Percentiles rank a stretch among this genome's conserved stretches.
Evolutionary conservation across 1,284 basidiomycete genomes (phyloP).

Genomic region (Blastosporella zonata): DNA sequence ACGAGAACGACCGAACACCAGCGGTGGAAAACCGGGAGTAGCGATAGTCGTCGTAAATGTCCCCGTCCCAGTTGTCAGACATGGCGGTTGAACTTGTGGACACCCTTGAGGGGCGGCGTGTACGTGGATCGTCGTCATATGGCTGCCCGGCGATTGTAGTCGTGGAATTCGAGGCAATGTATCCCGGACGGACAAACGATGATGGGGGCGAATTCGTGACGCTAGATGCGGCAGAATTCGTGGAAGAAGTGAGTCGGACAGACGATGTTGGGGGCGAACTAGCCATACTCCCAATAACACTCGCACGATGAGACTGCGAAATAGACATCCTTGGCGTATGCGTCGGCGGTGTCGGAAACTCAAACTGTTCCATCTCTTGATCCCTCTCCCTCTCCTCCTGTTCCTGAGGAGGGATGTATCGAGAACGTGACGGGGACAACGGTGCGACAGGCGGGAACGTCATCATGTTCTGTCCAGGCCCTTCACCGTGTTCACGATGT

Average conservation of each 20-base stretch:
- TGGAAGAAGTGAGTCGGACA: not conserved
- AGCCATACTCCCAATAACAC: not conserved
- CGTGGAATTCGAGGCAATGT: not conserved
- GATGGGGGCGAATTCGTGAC: not conserved
- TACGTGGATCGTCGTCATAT: not conserved
- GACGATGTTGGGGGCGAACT: not conserved
- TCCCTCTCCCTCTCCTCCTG: not conserved
- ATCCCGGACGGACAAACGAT: not conserved
- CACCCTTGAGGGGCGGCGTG: slow-evolving; percentile 19
- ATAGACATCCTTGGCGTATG: slow-evolving; percentile 16
- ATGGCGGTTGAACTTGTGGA: slow-evolving; percentile 15
- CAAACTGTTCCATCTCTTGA: slow-evolving; percentile 1
- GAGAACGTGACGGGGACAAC: slow-evolving; percentile 15
- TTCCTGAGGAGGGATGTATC: slow-evolving; percentile 3
- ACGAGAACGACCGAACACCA: slow-evolving; percentile 15
- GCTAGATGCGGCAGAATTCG: no score
- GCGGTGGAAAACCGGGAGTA: slow-evolving; percentile 62
- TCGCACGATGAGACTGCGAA: not conserved
- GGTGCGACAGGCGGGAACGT: slow-evolving; percentile 21
- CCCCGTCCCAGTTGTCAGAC: slow-evolving; percentile 55
- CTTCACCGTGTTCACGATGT: not conserved
- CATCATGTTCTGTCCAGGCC: slow-evolving; percentile 9
- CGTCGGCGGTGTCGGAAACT: slow-evolving; percentile 21
- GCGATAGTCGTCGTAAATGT: slow-evolving; percentile 74
- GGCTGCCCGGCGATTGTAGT: no score